Base-by-base conservation (phyloP, 257 asterid genomes). In the Ilex aquifolium region DNA sequence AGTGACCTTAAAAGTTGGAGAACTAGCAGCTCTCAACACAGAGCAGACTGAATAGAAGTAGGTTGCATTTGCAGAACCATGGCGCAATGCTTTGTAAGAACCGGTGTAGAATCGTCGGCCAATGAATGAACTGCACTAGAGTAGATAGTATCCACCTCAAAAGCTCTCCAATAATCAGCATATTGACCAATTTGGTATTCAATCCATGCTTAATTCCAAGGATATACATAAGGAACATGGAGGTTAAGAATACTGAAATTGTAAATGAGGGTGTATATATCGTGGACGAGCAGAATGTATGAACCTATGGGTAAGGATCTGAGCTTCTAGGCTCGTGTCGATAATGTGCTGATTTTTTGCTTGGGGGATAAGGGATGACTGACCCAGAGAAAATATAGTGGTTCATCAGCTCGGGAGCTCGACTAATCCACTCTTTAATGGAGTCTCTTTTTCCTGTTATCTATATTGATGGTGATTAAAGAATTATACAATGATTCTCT, bases 101-200 rank as follows among this genome's bases (percentile, higher is more conserved):
- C 91, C 95, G 3, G 61, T 44, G 63, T 86, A 86, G 76, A 86
- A 86, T 44, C 80, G 68, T 32, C 81, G 65, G 13, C 91, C 95
- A 7, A 86, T 84, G 65, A 86, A 86, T 42, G 61, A 86, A 86
- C 77, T 84, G 95, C 10, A 86, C 89, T 0, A 88, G 91, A 3
- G 87, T 79, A 14, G 88, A 58, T 4, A 86, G 59, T 7, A 55
- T 46, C 95, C 95, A 86, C 65, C 82, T 62, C 59, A 77, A 36
- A 44, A 80, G 7, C 70, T 70, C 72, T 29, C 85, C 95, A 11
- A 76, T 13, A 1, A 11, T 74, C 4, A 82, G 74, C 85, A 79
- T 82, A 73, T 84, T 82, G 31, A 80, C 80, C 7, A 80, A 51
- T 61, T 81, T 83, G 2, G 30, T 46, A 5, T 81, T 85, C 58